Evolutionary conservation across 2,329 filamentous ascomycete species (phyloP), one percentile per base, ranked within the genome.

Genomic region (Phaeophleospora eucalypticola): DNA sequence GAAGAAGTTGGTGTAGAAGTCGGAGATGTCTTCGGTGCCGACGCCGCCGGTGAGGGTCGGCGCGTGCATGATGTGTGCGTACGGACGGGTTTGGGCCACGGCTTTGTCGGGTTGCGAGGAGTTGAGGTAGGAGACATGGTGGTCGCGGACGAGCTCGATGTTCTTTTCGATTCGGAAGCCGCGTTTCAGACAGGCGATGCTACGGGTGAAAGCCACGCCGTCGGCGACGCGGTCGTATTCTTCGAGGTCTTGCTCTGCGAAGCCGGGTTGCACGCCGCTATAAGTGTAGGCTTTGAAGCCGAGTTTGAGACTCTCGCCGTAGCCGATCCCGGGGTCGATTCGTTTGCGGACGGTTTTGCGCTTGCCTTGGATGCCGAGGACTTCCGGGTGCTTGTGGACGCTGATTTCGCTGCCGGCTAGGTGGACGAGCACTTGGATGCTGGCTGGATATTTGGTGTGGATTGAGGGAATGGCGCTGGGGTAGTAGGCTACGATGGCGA

Each of bases 181-280:
- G 49, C 74, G 76, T 34, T 82, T 73, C 29, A 87, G 71, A 0
- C 73, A 67, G 1, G 72, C 71, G 47, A 90, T 60, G 29, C 80
- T 83, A 6, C 86, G 74, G n/a, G 76, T 80, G 77, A 83, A 89
- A 0, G 86, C 84, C 16, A 89, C 60, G n/a, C 78, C 76, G 1
- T 83, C 79, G 0, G 77, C 77, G 2, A 86, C 71, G 8, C 75
- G 71, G 53, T 88, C 77, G 57, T 81, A 89, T 54, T 84, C 79
- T 2, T 86, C 81, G 24, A 86, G 64, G 46, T 87, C 80, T 16
- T 77, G 74, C 65, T 89, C 85, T 0, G 86, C 86, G 52, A 90
- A 89, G 0, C 86, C 86, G 0, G 80, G 68, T 41, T 80, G 69
- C 0, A 68, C 78, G 49, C 74, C 71, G 9, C 75, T 71, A 54